Evolutionary conservation across 345 rosid genomes (phyloP), one percentile per base, ranked within the genome.

Genomic region (Excoecaria cochinchinensis): DNA sequence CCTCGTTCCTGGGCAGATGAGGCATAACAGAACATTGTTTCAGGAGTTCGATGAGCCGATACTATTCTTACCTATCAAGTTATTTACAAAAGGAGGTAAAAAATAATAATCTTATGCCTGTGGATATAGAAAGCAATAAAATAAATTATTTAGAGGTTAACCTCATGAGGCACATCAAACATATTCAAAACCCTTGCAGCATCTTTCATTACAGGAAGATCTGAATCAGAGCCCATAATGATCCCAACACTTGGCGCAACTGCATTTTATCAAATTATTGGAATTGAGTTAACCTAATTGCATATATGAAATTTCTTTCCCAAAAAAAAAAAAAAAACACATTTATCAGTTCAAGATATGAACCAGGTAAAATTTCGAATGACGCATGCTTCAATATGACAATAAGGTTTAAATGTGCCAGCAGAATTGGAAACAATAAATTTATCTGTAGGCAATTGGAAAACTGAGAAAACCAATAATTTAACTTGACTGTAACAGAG

Each of bases 201-300:
- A 74, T 95, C 98, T 81, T 95, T 95, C 97, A 95, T 93, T 16
- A 91, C 90, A 64, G 97, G 93, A 86, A 95, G 98, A 84, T 93
- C 97, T 46, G 98, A 89, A 82, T 95, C 98, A 24, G 97, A 95
- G 74, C 98, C 98, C 98, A 91, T 93, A 40, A 95, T 88, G 77
- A 95, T 93, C 80, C 97, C 94, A 71, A 95, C 95, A 75, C 89
- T 89, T 15, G 88, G 92, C 24, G 81, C 57, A 62, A 68, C 97
- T 91, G 86, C 88, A 84, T 39, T 82, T 51, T 70, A 70, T 75
- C 38, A 80, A 64, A 83, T 38, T 61, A 42, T 25, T 10, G 47
- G 74, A 61, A 63, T 19, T 36, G 74, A 57, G 61, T 74, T 46
- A 53, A 40, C 74, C 53, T 59, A 40, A 67, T 51, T 39, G 16